Conservation (phyloP, 305 asterid species). For the Rubia peregrina region DNA sequence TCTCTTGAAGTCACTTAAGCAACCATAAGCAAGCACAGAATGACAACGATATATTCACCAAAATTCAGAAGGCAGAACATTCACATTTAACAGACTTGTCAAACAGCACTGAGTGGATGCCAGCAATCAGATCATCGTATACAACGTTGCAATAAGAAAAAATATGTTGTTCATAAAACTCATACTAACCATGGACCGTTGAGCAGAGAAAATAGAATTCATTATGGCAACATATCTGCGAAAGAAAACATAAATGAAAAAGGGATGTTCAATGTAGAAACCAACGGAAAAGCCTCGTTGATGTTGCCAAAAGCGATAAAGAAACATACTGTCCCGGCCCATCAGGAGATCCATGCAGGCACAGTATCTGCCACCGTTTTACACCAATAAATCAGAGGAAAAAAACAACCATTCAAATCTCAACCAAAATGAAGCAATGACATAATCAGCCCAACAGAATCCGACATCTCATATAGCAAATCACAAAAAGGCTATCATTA, state of each 20-base stretch:
- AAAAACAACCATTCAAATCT: neutral
- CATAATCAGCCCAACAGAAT: neutral
- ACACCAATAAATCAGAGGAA: slow-evolving; percentile 17
- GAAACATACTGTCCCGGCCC: slow-evolving; percentile 87
- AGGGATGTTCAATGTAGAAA: slow-evolving; percentile 15
- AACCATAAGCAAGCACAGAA: neutral
- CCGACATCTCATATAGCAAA: neutral
- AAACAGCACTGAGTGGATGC: neutral
- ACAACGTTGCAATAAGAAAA: neutral
- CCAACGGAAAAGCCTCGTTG: slow-evolving; percentile 5
- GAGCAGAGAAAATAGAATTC: slow-evolving; percentile 96
- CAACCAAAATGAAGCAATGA: neutral
- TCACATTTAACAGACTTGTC: neutral
- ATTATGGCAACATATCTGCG: slow-evolving; percentile 90
- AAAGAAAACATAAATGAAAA: slow-evolving; percentile 3
- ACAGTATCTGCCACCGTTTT: slow-evolving; percentile 59
- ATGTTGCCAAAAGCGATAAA: slow-evolving; percentile 17
- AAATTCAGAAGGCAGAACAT: neutral
- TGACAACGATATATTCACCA: neutral
- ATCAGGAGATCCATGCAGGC: slow-evolving; percentile 95
- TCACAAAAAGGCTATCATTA: slow-evolving; percentile 19
- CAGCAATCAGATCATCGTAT: neutral
- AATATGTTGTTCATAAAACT: neutral
- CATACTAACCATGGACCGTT: slow-evolving; percentile 66
- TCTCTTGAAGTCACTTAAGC: neutral